Conservation (phyloP, 139 green algal genomes). For the Penium margaritaceum region DNA sequence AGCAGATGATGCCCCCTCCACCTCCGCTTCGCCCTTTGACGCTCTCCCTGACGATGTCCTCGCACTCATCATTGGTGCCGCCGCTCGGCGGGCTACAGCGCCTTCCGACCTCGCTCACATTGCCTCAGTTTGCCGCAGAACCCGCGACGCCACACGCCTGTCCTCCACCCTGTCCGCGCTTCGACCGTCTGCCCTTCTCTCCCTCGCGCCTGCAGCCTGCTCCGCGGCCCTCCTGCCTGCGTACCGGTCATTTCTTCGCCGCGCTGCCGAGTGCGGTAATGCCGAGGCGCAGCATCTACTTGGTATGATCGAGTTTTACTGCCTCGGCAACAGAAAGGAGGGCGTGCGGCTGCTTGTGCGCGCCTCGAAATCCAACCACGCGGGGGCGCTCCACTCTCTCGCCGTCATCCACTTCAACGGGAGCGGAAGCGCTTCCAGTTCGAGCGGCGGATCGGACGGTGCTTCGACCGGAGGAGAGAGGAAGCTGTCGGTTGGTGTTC, state of each 20-base stretch:
- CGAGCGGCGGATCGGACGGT: too few species aligned
- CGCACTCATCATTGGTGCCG: background rate
- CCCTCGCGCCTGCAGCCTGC: background rate
- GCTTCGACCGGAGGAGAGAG: background rate
- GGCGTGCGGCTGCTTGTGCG: conserved; percentile 19
- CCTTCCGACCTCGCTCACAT: background rate
- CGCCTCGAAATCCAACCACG: conserved; percentile 16
- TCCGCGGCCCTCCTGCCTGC: too few species aligned
- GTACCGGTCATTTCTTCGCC: conserved; percentile 13
- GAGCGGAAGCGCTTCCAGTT: conserved; percentile 7
- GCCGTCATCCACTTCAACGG: conserved; percentile 47
- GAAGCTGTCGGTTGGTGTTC: conserved; percentile 22
- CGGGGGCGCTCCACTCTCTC: conserved; percentile 30
- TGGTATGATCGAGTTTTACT: conserved; percentile 40
- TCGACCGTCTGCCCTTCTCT: background rate
- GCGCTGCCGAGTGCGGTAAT: conserved; percentile 8
- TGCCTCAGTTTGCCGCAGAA: too few species aligned
- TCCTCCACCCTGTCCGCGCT: conserved; percentile 2
- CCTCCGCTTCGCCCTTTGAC: background rate
- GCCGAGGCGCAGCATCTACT: conserved; percentile 20
- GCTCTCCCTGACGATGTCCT: background rate
- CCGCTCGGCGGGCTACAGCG: background rate
- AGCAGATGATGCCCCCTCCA: too few species aligned
- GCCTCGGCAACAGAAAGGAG: conserved; percentile 10
- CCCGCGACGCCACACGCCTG: too few species aligned